Evolutionary conservation across 805 yeast species (phyloP).

Genomic region (Kuraishia ogatae): DNA sequence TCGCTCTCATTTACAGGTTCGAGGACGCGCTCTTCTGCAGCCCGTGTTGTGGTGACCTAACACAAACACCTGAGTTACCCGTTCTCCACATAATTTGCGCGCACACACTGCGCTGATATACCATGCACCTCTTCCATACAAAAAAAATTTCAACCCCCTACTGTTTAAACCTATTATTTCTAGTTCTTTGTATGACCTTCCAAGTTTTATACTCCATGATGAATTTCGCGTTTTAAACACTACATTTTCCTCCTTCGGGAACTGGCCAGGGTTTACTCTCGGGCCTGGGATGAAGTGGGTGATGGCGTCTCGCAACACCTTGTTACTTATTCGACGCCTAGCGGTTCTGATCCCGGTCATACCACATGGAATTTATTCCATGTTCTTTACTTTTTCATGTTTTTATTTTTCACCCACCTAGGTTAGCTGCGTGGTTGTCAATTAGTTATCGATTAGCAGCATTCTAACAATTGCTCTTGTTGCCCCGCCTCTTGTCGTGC

Average conservation of each 20-base stretch:
- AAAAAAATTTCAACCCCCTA: not conserved
- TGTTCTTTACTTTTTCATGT: too few species aligned
- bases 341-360: conserved; percentile 21
- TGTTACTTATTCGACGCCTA: conserved; percentile 4
- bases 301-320: conserved; percentile 6
- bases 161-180: conserved; percentile 2
- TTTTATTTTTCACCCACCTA: too few species aligned
- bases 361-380: conserved; percentile 20
- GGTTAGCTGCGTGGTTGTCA: too few species aligned
- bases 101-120: not conserved
- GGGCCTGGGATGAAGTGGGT: conserved; percentile 4
- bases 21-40: too few species aligned
- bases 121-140: not conserved
- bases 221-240: conserved; percentile 42
- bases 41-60: too few species aligned
- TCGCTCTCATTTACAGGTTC: too few species aligned
- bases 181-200: conserved; percentile 44
- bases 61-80: too few species aligned
- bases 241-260: conserved; percentile 9
- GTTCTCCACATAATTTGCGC: too few species aligned
- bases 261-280: conserved; percentile 6
- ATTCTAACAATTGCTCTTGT: too few species aligned
- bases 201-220: conserved; percentile 59
- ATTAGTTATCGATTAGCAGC: too few species aligned
- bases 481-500: too few species aligned